Percentiles rank a stretch among this genome's conserved stretches.
phyloP scores from a whole-genome alignment of 2,329 filamentous ascomycete species.

The Trichoderma asperellum region DNA sequence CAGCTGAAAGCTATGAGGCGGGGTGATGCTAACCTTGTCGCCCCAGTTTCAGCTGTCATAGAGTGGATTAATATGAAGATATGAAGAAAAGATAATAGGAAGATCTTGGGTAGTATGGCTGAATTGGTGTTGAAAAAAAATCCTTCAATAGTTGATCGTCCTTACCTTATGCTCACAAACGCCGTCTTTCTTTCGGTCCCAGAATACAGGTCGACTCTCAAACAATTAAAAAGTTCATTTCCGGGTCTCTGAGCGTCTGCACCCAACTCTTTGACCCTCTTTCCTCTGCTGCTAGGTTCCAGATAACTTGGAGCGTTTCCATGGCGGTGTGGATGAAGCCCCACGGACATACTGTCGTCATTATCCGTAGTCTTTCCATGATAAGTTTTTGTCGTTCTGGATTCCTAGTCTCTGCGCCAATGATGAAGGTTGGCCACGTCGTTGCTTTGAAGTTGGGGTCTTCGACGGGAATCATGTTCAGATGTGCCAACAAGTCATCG shows the following conservation, averaged over 20 bases:
- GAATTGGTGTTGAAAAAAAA: not conserved
- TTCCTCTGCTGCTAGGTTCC: slow-evolving; percentile 45
- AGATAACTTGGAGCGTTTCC: slow-evolving; percentile 50
- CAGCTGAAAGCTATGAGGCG: not conserved
- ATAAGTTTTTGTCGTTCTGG: slow-evolving; percentile 52
- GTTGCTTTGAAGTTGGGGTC: slow-evolving; percentile 61
- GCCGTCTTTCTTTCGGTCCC: not conserved
- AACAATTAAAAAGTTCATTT: slow-evolving; percentile 51
- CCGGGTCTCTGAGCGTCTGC: slow-evolving; percentile 47
- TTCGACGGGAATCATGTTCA: slow-evolving; percentile 52
- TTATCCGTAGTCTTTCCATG: slow-evolving; percentile 48
- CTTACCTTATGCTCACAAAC: not conserved
- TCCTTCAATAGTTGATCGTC: not conserved
- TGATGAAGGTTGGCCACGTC: slow-evolving; percentile 61
- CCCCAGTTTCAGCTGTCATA: not conserved
- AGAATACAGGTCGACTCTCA: slow-evolving; percentile 30
- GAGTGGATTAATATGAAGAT: not conserved
- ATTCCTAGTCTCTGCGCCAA: slow-evolving; percentile 55
- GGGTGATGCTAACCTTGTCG: not conserved
- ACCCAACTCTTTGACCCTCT: slow-evolving; percentile 46
- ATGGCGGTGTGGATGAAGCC: slow-evolving; percentile 54
- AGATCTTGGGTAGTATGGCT: not conserved
- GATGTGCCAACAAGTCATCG: slow-evolving; percentile 51
- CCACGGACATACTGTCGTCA: slow-evolving; percentile 51
- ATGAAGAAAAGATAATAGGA: no score